Conservation (phyloP, 768 basidiomycete genomes). For the Macrolepiota dolichaula region DNA sequence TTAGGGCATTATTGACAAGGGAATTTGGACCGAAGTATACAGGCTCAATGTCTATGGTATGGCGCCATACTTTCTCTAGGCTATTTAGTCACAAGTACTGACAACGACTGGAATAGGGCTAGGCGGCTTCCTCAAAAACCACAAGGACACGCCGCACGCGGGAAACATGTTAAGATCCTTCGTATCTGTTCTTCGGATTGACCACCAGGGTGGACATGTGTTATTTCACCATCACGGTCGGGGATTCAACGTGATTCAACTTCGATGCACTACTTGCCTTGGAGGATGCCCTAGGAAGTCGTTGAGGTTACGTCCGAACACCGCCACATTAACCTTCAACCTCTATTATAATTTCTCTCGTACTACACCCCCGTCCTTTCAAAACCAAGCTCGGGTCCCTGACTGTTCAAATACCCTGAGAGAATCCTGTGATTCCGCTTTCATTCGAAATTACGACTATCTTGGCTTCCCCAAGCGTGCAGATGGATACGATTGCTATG, state of each 20-base stretch:
- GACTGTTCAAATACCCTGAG: constrained; percentile 7
- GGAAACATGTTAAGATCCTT: constrained; percentile 49
- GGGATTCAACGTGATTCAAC: not conserved
- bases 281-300: constrained; percentile 27
- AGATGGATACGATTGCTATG: not conserved
- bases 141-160: constrained; percentile 44
- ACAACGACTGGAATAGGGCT: constrained; percentile 8
- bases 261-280: constrained; percentile 32
- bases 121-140: constrained; percentile 43
- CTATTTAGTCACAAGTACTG: not conserved
- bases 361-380: constrained; percentile 1
- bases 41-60: constrained; percentile 37
- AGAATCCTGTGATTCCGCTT: not conserved
- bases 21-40: constrained; percentile 26
- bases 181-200: constrained; percentile 43
- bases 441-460: constrained; percentile 8
- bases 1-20: constrained; percentile 8
- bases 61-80: no score
- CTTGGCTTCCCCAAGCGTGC: constrained; percentile 14
- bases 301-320: constrained; percentile 29
- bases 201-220: constrained; percentile 42
- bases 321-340: constrained; percentile 41
- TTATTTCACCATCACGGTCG: constrained; percentile 32
- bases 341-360: constrained; percentile 23
- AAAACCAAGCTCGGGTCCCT: not conserved